Base-by-base conservation (phyloP, 495 filamentous ascomycete genomes). In the Tetracladium marchalianum region DNA sequence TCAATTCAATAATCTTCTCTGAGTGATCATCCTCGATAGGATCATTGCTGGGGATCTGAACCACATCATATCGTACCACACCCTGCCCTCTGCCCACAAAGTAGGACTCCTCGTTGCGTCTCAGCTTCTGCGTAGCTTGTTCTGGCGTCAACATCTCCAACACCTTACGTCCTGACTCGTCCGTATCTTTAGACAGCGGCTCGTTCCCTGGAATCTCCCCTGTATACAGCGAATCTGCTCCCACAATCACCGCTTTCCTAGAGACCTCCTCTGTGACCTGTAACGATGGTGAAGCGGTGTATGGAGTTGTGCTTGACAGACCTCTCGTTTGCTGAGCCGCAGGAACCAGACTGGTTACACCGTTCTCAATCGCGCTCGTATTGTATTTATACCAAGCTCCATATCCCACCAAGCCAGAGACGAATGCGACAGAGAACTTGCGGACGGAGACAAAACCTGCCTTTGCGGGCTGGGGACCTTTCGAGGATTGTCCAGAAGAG, bases 21-120 rank as follows among this genome's bases (percentile, higher is more conserved):
- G 84, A 80, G 61, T 99, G 92, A 59, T 99, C 92, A 58, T 99
- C 92, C 65, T 99, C 92, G 49, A 99, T 99, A 0, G 92, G 92
- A 52, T 95, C 86, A 62, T 99, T 99, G 63, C 87, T 94, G 2
- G 89, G 82, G 47, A 97, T 75, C 63, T 97, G 92, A 17, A 87
- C 85, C n/a, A 95, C 72, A 63, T 99, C 92, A 58, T 99, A 99
- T 36, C 92, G 79, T 51, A 95, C 80, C 32, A 99, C 90, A 13
- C 92, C 92, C 58, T 85, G 75, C 18, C 90, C 92, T 39, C 92
- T 73, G 39, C 89, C 89, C 27, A 99, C 87, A 17, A 89, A 61
- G 62, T 90, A 96, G 36, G 87, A 94, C 63, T 93, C 78, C 64
- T 99, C 90, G 54, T 84, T 86, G 61, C 82, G 79, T 36, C 93